Conservation (phyloP, 805 yeast genomes). For the Saturnispora besseyi region DNA sequence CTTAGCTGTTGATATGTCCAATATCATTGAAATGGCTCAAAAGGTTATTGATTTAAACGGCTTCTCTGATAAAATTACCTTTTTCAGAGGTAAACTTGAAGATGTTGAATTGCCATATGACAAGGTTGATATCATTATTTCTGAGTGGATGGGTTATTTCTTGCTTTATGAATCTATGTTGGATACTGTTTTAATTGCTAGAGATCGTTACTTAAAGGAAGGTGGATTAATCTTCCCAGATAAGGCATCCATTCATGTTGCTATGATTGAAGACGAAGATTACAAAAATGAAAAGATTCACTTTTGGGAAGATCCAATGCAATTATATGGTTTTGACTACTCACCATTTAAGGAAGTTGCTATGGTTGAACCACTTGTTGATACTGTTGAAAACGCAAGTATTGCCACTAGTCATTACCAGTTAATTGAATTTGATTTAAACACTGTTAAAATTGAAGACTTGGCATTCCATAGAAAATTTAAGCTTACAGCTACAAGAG, state of each 20-base stretch:
- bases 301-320: constrained; percentile 71
- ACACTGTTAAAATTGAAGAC: constrained; percentile 77
- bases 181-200: constrained; percentile 88
- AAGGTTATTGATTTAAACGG: constrained; percentile 82
- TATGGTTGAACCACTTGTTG: constrained; percentile 91
- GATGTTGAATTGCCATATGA: constrained; percentile 80
- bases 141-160: constrained; percentile 99
- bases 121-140: constrained; percentile 86
- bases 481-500: constrained; percentile 61
- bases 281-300: constrained; percentile 86
- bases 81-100: constrained; percentile 88
- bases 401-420: constrained; percentile 67
- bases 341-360: constrained; percentile 82
- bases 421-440: constrained; percentile 77
- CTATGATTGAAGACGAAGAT: constrained; percentile 87
- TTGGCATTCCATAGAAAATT: constrained; percentile 70
- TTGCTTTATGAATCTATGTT: constrained; percentile 94
- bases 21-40: constrained; percentile 93
- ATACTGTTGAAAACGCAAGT: constrained; percentile 70
- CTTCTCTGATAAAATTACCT: constrained; percentile 73
- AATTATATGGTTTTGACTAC: constrained; percentile 91
- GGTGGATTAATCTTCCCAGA: constrained; percentile 95
- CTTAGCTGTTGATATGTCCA: constrained; percentile 94
- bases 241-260: constrained; percentile 79
- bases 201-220: constrained; percentile 74